Conservation (phyloP, 306 rosid genomes). For the Trifolium pratense region DNA sequence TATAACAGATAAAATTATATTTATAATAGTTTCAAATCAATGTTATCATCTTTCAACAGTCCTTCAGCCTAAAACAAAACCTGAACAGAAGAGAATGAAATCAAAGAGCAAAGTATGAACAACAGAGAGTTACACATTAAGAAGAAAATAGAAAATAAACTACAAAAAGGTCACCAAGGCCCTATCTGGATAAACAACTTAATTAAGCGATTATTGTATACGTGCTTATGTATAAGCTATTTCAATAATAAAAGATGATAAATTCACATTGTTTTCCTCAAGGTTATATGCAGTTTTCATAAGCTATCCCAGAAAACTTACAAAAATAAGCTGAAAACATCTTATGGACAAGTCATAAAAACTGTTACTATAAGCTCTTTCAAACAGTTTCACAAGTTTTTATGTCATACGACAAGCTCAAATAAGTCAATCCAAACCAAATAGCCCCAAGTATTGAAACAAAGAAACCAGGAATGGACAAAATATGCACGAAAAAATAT, state of each 20-base stretch:
- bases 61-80: constrained; percentile 4
- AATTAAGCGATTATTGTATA: neutral
- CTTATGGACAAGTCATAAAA: neutral
- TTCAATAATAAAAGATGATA: neutral
- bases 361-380: neutral
- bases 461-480: constrained; percentile 8
- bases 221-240: neutral
- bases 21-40: constrained; percentile 19
- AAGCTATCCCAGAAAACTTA: neutral
- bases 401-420: neutral
- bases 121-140: neutral
- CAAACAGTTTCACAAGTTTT: neutral
- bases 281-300: neutral
- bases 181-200: neutral
- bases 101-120: neutral
- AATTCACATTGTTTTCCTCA: neutral
- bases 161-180: neutral
- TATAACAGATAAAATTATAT: constrained; percentile 4
- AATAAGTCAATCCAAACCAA: neutral
- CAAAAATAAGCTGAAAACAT: neutral
- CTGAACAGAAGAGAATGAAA: neutral
- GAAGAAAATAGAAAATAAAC: constrained; percentile 27
- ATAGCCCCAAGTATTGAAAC: neutral
- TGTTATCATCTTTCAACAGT: constrained; percentile 22
- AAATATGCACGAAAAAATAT: neutral